Evolutionary conservation across 2,329 filamentous ascomycete genomes (phyloP).

Genomic region (Trichoderma sp.): DNA sequence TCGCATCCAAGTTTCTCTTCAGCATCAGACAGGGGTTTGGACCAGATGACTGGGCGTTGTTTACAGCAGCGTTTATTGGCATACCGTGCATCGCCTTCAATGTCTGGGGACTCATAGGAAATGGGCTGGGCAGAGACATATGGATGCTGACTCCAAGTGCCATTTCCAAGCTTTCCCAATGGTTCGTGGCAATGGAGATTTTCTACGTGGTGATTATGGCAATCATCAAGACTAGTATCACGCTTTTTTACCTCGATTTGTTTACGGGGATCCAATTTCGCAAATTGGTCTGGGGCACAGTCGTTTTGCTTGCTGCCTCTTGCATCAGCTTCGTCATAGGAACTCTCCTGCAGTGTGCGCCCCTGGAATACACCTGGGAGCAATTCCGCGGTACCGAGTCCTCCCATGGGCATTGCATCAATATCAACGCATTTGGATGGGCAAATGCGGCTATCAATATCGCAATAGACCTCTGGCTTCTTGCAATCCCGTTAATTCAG

Average conservation of each 20-base stretch:
- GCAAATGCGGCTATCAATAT: slow-evolving; percentile 49
- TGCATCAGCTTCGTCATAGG: slow-evolving; percentile 41
- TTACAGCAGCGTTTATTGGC: slow-evolving; percentile 33
- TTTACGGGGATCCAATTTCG: slow-evolving; percentile 42
- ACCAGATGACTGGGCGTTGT: slow-evolving; percentile 40
- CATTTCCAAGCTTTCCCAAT: slow-evolving; percentile 35
- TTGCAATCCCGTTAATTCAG: slow-evolving; percentile 48
- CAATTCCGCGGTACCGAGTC: slow-evolving; percentile 46
- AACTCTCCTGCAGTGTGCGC: slow-evolving; percentile 45
- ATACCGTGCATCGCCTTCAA: slow-evolving; percentile 35
- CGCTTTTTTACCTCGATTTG: slow-evolving; percentile 50
- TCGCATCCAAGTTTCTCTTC: slow-evolving; percentile 36
- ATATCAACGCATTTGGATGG: slow-evolving; percentile 48
- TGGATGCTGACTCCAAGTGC: slow-evolving; percentile 38
- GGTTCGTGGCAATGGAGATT: slow-evolving; percentile 42
- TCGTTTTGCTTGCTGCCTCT: slow-evolving; percentile 39
- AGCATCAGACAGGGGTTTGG: slow-evolving; percentile 40
- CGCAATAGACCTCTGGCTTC: slow-evolving; percentile 48
- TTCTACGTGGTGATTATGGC: slow-evolving; percentile 47
- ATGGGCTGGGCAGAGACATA: slow-evolving; percentile 42
- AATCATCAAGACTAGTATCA: slow-evolving; percentile 47
- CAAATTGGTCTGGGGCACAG: slow-evolving; percentile 41
- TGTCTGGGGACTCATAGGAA: slow-evolving; percentile 32
- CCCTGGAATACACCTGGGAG: slow-evolving; percentile 47
- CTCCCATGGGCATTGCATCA: slow-evolving; percentile 45